Percentiles rank a stretch among this genome's conserved stretches.
Evolutionary conservation across 116 monocot genomes (phyloP).

Genomic region (Zostera marina): DNA sequence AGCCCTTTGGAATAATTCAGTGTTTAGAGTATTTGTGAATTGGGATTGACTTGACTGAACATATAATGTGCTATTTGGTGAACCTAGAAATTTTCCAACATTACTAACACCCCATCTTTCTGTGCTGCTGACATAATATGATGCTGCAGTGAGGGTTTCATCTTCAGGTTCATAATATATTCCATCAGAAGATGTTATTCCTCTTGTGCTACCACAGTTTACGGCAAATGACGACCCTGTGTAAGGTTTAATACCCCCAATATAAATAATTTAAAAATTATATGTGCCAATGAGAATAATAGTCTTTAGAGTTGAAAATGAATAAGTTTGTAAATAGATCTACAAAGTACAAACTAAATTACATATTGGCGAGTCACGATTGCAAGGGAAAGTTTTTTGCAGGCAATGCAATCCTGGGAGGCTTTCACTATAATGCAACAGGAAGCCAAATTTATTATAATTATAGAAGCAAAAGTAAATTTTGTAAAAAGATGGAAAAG

Average conservation of each 20-base stretch:
- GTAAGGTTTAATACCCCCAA: no score
- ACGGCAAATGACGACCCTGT: conserved; percentile 52
- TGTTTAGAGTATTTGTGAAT: conserved; percentile 32
- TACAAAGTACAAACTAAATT: conserved; percentile 2
- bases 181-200: conserved; percentile 29
- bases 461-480: neutral
- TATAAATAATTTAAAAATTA: neutral
- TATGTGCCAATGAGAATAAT: neutral
- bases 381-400: conserved; percentile 48
- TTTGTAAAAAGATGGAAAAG: neutral
- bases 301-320: neutral
- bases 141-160: conserved; percentile 38
- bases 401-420: conserved; percentile 57
- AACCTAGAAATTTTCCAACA: conserved; percentile 42
- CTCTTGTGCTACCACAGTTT: conserved; percentile 42
- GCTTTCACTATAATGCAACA: conserved; percentile 15
- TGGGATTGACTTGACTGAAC: conserved; percentile 16
- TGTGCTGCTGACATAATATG: conserved; percentile 44
- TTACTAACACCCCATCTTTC: conserved; percentile 61
- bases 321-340: neutral
- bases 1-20: conserved; percentile 36
- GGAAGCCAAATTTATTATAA: neutral
- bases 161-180: conserved; percentile 36
- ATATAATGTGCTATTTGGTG: conserved; percentile 20
- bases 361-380: conserved; percentile 50